phyloP scores from a whole-genome alignment of 148 eudicot species.

The Spergularia bocconei region DNA sequence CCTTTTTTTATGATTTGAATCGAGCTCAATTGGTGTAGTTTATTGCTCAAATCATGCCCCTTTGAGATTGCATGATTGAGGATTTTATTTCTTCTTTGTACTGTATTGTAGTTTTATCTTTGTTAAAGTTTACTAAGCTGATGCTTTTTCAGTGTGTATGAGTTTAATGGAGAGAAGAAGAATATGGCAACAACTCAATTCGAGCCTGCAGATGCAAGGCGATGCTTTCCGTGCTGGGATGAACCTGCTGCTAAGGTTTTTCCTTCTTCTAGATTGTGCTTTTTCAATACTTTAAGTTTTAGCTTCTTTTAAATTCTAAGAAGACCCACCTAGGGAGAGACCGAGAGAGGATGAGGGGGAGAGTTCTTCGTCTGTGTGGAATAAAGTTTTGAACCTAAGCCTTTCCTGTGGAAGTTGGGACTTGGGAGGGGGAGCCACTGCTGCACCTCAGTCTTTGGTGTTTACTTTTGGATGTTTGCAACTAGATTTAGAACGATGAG shows the following conservation, averaged over 20 bases:
- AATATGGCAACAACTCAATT: conserved; percentile 97
- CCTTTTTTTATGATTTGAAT: background rate
- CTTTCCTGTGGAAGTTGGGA: no score
- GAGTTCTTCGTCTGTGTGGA: no score
- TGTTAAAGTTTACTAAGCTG: background rate
- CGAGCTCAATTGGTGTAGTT: background rate
- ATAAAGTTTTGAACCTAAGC: no score
- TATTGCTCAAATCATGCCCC: background rate
- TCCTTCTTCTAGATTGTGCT: conserved; percentile 2
- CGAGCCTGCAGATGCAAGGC: conserved; percentile 95
- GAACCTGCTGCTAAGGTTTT: conserved; percentile 92
- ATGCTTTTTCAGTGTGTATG: conserved; percentile 51
- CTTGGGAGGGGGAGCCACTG: no score
- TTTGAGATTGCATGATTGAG: background rate
- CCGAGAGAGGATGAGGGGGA: no score
- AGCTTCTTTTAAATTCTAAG: no score
- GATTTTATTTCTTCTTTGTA: background rate
- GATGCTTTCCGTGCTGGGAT: conserved; percentile 99
- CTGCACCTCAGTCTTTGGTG: no score
- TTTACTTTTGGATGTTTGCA: background rate
- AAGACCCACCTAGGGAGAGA: no score
- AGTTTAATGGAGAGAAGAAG: conserved; percentile 79
- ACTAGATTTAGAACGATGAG: background rate
- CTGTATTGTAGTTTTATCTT: background rate
- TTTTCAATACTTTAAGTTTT: no score